phyloP scores from a whole-genome alignment of 345 rosid species.

The Salix dunnii region DNA sequence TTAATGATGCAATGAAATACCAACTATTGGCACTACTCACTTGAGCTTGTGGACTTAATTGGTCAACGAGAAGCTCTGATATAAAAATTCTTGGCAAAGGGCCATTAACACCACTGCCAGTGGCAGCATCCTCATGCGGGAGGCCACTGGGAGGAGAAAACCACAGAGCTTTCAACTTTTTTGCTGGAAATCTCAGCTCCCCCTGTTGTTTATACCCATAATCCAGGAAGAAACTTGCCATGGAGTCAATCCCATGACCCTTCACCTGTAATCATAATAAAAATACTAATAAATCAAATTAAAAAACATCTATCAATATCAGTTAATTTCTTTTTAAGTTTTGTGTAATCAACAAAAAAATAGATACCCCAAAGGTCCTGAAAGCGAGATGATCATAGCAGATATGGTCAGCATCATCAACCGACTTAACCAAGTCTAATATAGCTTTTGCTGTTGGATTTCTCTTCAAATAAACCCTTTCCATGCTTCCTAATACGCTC shows the following conservation, averaged over 20 bases:
- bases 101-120: constrained; percentile 57
- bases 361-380: constrained; percentile 79
- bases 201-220: constrained; percentile 71
- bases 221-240: constrained; percentile 75
- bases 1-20: no score
- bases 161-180: constrained; percentile 89
- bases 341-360: background rate
- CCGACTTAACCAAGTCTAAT: constrained; percentile 57
- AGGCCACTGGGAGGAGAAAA: constrained; percentile 65
- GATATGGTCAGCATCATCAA: constrained; percentile 48
- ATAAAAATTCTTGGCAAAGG: constrained; percentile 87
- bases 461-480: constrained; percentile 60
- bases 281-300: background rate
- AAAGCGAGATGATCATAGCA: constrained; percentile 92
- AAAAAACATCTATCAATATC: background rate
- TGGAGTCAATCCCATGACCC: constrained; percentile 78
- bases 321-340: no score
- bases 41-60: constrained; percentile 73
- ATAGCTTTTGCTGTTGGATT: constrained; percentile 87
- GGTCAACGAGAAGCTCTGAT: constrained; percentile 86
- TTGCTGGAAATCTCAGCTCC: constrained; percentile 85
- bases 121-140: constrained; percentile 21
- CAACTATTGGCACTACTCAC: constrained; percentile 23
- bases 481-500: constrained; percentile 64
- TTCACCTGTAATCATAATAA: constrained; percentile 38